Conservation (phyloP, 2,329 filamentous ascomycete species). For the Exophiala aquamarina region DNA sequence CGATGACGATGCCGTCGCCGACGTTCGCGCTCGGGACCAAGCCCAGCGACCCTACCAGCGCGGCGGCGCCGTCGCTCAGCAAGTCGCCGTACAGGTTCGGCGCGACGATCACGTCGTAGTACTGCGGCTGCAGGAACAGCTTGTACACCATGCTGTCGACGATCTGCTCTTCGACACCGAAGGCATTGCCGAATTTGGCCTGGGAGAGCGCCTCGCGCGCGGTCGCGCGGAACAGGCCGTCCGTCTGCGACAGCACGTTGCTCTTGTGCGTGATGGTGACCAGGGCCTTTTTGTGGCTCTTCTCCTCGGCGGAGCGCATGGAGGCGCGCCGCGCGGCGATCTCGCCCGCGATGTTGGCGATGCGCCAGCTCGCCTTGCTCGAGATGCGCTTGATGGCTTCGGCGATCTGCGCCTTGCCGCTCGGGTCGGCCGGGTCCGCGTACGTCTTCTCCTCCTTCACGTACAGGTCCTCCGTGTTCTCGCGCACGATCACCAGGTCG, state of each 20-base stretch:
- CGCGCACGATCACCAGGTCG: slow-evolving; percentile 96
- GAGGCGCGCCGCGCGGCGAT: slow-evolving; percentile 77
- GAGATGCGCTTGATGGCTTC: slow-evolving; percentile 98
- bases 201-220: slow-evolving; percentile 71
- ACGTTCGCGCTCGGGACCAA: slow-evolving; percentile 95
- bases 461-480: slow-evolving; percentile 98
- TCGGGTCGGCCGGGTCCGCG: slow-evolving; percentile 56
- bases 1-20: slow-evolving; percentile 89
- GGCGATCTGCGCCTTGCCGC: slow-evolving; percentile 72
- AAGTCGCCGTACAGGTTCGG: slow-evolving; percentile 98
- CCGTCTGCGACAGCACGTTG: slow-evolving; percentile 94
- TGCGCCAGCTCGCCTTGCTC: slow-evolving; percentile 78
- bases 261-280: slow-evolving; percentile 99
- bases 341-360: slow-evolving; percentile 90
- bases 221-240: slow-evolving; percentile 87
- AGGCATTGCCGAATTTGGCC: slow-evolving; percentile 59
- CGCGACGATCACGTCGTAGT: slow-evolving; percentile 97
- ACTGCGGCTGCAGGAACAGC: slow-evolving; percentile 91
- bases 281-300: slow-evolving; percentile 57
- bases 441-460: slow-evolving; percentile 94
- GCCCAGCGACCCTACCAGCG: slow-evolving; percentile 86
- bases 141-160: slow-evolving; percentile 99
- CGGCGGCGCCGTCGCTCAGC: slow-evolving; percentile 90
- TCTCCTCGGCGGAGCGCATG: slow-evolving; percentile 33
- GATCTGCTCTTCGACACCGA: slow-evolving; percentile 91